phyloP scores from a whole-genome alignment of 257 asterid species.

The Gardenia jasminoides region DNA sequence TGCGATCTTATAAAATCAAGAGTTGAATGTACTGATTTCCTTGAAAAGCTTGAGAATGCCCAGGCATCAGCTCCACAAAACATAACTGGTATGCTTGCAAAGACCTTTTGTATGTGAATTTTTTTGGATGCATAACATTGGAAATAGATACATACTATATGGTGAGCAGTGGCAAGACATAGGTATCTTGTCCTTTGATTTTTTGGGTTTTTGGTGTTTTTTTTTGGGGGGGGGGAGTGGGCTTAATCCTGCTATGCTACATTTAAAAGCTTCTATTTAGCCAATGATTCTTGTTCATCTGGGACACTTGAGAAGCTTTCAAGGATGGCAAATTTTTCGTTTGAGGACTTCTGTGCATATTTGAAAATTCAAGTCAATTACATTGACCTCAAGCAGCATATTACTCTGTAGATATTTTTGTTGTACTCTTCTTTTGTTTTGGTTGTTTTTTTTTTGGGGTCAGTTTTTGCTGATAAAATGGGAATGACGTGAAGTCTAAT shows the following conservation, averaged over 20 bases:
- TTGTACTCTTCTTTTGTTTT: too few relatives aligned
- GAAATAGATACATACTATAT: neutral
- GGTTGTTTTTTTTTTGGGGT: too few relatives aligned
- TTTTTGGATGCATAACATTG: neutral
- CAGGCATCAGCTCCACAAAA: slow-evolving; percentile 68
- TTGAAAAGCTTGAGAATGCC: slow-evolving; percentile 76
- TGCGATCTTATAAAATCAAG: slow-evolving; percentile 82
- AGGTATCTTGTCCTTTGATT: neutral
- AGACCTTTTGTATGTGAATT: neutral
- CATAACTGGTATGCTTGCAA: slow-evolving; percentile 50
- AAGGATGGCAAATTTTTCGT: neutral
- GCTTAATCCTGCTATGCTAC: too few relatives aligned
- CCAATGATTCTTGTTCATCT: neutral
- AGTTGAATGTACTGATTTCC: slow-evolving; percentile 82
- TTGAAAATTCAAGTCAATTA: neutral
- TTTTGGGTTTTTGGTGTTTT: too few relatives aligned
- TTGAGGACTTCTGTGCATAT: neutral
- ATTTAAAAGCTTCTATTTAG: neutral
- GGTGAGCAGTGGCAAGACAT: neutral
- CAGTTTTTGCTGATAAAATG: neutral
- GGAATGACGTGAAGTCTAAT: slow-evolving; percentile 1
- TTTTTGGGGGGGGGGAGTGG: too few relatives aligned
- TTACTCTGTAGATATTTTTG: neutral
- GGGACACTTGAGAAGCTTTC: neutral
- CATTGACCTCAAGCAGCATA: neutral